phyloP scores from a whole-genome alignment of 176 grass and related monocot genomes.

The Dactylis glomerata region DNA sequence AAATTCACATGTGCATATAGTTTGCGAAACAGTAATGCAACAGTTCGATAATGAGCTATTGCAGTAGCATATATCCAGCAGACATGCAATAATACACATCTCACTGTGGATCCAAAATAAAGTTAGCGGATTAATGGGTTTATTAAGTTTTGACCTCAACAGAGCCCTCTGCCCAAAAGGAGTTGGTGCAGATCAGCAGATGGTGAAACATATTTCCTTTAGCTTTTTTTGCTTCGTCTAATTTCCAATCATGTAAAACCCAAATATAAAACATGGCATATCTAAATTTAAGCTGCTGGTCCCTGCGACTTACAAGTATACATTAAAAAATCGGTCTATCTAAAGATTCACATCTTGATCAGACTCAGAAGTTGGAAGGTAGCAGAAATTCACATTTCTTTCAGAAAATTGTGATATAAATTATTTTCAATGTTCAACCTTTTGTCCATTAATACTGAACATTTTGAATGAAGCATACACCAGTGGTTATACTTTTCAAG shows the following conservation, averaged over 20 bases:
- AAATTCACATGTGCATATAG: background rate
- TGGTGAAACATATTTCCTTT: background rate
- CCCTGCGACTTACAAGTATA: background rate
- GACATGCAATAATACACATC: background rate
- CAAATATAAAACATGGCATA: background rate
- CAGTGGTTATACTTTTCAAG: background rate
- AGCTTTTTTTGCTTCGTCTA: background rate
- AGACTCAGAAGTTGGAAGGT: background rate
- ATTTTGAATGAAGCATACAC: background rate
- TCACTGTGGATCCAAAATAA: background rate
- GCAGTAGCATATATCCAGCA: slow-evolving; percentile 19
- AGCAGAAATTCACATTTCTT: background rate
- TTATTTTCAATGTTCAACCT: background rate
- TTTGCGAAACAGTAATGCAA: slow-evolving; percentile 3
- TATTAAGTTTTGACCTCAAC: background rate
- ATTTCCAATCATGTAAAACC: background rate
- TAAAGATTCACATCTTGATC: background rate
- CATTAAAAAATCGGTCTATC: background rate
- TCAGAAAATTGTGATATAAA: background rate
- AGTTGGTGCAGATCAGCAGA: background rate
- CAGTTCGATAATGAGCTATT: background rate
- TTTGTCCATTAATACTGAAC: background rate
- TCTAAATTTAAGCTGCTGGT: background rate
- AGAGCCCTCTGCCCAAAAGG: slow-evolving; percentile 5
- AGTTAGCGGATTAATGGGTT: background rate